A percentile compares a stretch with the other conserved stretches of the same genome.
These are phyloP conservation scores for Colletotrichum limetticola DNA, from an alignment of 2,329 filamentous ascomycete species.

Conservation along the genomic window DNA sequence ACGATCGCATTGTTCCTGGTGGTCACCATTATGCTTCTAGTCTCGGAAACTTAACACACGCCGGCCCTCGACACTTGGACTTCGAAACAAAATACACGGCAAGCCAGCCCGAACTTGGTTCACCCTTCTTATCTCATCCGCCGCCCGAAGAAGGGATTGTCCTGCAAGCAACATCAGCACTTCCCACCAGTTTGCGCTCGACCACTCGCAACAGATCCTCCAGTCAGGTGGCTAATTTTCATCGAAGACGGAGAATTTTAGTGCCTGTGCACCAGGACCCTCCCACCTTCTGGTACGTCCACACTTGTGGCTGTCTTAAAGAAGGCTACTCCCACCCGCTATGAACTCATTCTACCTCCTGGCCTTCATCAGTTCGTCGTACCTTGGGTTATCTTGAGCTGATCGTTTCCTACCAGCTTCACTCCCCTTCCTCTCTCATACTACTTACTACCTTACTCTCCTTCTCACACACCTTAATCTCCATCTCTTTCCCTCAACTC, in stretches of 20 bases:
- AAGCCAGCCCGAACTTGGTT: constrained; percentile 42
- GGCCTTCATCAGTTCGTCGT: constrained; percentile 35
- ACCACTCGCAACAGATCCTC: constrained; percentile 38
- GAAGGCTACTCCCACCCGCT: constrained; percentile 40
- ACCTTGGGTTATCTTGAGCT: constrained; percentile 36
- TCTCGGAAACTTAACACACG: constrained; percentile 47
- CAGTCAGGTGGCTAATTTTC: constrained; percentile 38
- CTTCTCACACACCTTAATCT: not conserved
- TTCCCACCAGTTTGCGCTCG: constrained; percentile 40
- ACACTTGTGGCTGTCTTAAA: constrained; percentile 39
- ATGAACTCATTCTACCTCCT: constrained; percentile 34
- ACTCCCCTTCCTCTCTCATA: constrained; percentile 12
- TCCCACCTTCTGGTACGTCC: constrained; percentile 37
- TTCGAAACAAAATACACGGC: constrained; percentile 46
- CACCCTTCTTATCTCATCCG: constrained; percentile 38
- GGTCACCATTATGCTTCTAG: constrained; percentile 43
- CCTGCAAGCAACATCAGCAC: constrained; percentile 37
- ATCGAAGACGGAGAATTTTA: constrained; percentile 37
- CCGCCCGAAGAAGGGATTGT: constrained; percentile 39
- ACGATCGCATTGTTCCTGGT: constrained; percentile 38
- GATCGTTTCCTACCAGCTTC: constrained; percentile 34
- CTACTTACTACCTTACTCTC: not conserved
- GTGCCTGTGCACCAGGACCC: constrained; percentile 40
- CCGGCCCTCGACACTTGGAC: constrained; percentile 43
- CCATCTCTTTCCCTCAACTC: not conserved